Evolutionary conservation across 2,329 filamentous ascomycete species (phyloP), one percentile per base, ranked within the genome.

Genomic region (Venturia aucupariae): DNA sequence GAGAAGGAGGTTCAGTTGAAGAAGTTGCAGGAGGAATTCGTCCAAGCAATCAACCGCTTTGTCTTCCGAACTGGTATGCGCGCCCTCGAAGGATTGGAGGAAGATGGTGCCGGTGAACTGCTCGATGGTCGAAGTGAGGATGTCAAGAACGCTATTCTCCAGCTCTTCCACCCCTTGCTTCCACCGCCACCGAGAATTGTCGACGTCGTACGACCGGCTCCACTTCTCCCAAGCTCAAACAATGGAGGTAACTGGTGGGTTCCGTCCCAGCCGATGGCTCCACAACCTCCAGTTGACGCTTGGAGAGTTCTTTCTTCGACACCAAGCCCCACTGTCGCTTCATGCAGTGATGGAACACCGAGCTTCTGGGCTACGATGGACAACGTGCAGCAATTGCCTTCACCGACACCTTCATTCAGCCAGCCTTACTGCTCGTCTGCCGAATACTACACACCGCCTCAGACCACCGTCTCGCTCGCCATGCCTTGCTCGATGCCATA

Each of bases 1-100:
- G 93, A 97, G 78, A 97, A 97, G 84, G 92, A 97, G 72, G 84
- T 89, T 70, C 93, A 97, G 75, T 84, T 95, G 79, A 97, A 96
- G 86, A 97, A 96, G 81, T 83, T 97, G 71, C 94, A 97, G 75
- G 91, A 97, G 67, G 92, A 96, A 72, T 97, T 97, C 73, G 84
- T 97, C 68, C 93, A 97, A 79, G 90, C 92, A 69, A 88, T 93
- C 80, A 99, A 99, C 85, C 93, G 89, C 78, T 99, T 95, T 73
- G 93, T 99, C 73, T 99, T 90, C 79, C 88, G 92, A 73, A 92
- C 93, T 19, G 86, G 90, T 72, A 92, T 90, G 68, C 87, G 88
- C 67, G 94, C 92, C 57, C 84, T 99, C 63, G 94, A 99, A 79
- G 94, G 94, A 65, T 83, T 97, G 68, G 94, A 99, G 80, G 94